phyloP scores from a whole-genome alignment of 164 flowering plant genomes.

The Sedum album region DNA sequence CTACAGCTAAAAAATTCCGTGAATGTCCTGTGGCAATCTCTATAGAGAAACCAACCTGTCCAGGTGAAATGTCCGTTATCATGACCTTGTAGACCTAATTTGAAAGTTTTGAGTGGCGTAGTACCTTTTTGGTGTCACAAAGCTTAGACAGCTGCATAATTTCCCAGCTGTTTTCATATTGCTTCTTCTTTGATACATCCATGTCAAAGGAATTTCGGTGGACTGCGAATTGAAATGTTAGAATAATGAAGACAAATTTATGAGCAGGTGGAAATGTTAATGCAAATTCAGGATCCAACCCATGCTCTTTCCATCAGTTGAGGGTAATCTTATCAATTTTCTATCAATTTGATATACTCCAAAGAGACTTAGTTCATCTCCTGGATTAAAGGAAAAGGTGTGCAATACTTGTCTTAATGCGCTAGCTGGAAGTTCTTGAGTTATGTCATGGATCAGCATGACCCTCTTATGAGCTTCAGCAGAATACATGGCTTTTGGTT shows the following conservation, averaged over 20 bases:
- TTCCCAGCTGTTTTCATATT: constrained; percentile 1
- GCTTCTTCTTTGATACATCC: not conserved
- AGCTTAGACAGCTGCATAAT: constrained; percentile 5
- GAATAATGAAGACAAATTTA: not conserved
- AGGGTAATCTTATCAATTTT: not conserved
- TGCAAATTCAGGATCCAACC: not conserved
- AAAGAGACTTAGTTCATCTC: not conserved
- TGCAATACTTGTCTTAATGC: not conserved
- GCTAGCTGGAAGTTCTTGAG: constrained; percentile 5
- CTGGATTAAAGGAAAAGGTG: not conserved
- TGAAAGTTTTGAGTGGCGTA: not conserved
- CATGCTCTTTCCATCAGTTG: not conserved
- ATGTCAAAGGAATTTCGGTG: not conserved
- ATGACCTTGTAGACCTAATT: not conserved
- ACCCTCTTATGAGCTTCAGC: constrained; percentile 1
- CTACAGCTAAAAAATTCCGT: not conserved
- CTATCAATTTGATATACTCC: constrained; percentile 2
- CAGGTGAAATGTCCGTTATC: not conserved
- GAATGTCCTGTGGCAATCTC: constrained; percentile 1
- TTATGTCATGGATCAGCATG: constrained; percentile 3
- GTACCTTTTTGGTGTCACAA: not conserved
- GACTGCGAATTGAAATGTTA: not conserved
- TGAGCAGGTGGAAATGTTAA: not conserved
- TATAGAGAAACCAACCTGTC: not conserved
- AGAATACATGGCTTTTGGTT: constrained; percentile 1